Evolutionary conservation across 441 rosid species (phyloP), one percentile per base, ranked within the genome.

Genomic region (Adansonia madagascariensis): DNA sequence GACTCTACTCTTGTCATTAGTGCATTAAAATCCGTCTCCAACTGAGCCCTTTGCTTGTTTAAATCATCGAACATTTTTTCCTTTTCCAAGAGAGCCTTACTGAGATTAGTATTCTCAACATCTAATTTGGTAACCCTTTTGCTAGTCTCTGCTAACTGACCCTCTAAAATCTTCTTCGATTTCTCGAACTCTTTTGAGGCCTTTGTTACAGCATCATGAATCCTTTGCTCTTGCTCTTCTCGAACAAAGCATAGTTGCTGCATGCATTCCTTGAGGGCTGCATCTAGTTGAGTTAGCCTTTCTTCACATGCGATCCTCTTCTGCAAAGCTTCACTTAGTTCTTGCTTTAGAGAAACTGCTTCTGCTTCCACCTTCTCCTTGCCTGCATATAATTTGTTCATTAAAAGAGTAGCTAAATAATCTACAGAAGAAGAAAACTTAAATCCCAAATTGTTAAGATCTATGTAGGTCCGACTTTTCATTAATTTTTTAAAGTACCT

Each of bases 181-280:
- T 82, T 82, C 80, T 92, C 94, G 43, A 85, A 84, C 63, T 91
- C 97, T 14, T 73, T 82, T 2, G 94, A 87, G 52, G 88, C 79
- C 89, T 88, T 95, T 79, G 59, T 77, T 72, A 95, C 88, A 18
- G 97, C 90, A 67, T 91, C 96, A 69, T 92, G 93, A 85, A 93
- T 89, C 82, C 91, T 89, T 72, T 35, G 79, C 83, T 91, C 97
- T 77, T 93, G 93, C 80, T 92, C 98, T 47, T 89, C 89, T 53
- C 97, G 85, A 50, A 95, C 92, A 82, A 88, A 93, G 35, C 75
- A 78, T 44, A 92, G 85, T 78, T 93, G 97, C 79, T 82, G 96
- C 91, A 87, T 88, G 80, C 96, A 90, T 87, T 93, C 91, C 88
- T 91, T 90, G 39, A 93, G 88, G 71, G 94, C 94, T 0, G 83